phyloP scores from a whole-genome alignment of 495 filamentous ascomycete genomes.

The Astrothelium macrocarpum region DNA sequence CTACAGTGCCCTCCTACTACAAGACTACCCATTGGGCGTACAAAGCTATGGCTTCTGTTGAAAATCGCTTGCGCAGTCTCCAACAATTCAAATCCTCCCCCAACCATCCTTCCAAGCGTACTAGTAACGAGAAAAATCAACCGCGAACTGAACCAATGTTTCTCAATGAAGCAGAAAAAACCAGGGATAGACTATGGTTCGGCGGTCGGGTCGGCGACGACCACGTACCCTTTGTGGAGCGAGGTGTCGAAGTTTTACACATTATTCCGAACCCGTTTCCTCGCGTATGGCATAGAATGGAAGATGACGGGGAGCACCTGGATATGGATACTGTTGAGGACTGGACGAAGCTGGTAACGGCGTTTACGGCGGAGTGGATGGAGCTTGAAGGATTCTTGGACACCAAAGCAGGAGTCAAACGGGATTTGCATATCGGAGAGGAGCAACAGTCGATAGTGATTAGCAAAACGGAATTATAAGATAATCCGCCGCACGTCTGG shows the following conservation, averaged over 20 bases:
- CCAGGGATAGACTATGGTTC: conserved; percentile 34
- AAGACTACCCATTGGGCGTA: conserved; percentile 92
- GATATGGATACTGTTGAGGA: conserved; percentile 77
- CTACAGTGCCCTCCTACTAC: conserved; percentile 71
- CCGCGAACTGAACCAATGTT: conserved; percentile 14
- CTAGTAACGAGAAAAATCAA: not conserved
- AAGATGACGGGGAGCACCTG: conserved; percentile 79
- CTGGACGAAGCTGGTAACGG: conserved; percentile 72
- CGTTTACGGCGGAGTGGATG: conserved; percentile 90
- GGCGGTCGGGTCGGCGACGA: conserved; percentile 58
- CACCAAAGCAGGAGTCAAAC: not conserved
- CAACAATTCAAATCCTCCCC: conserved; percentile 43
- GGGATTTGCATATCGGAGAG: not conserved
- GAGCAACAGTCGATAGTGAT: not conserved
- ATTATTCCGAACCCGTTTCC: conserved; percentile 80
- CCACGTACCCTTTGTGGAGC: conserved; percentile 75
- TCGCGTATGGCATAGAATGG: conserved; percentile 70
- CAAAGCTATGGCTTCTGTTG: conserved; percentile 53
- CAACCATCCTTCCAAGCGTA: conserved; percentile 24
- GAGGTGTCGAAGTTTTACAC: conserved; percentile 83
- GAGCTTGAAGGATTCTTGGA: conserved; percentile 66
- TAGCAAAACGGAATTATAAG: not conserved
- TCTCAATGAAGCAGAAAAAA: conserved; percentile 38
- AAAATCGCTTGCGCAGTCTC: conserved; percentile 55
- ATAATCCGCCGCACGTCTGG: too few species aligned